Evolutionary conservation across 495 filamentous ascomycete genomes (phyloP).

Genomic region (Rhypophila decipiens): DNA sequence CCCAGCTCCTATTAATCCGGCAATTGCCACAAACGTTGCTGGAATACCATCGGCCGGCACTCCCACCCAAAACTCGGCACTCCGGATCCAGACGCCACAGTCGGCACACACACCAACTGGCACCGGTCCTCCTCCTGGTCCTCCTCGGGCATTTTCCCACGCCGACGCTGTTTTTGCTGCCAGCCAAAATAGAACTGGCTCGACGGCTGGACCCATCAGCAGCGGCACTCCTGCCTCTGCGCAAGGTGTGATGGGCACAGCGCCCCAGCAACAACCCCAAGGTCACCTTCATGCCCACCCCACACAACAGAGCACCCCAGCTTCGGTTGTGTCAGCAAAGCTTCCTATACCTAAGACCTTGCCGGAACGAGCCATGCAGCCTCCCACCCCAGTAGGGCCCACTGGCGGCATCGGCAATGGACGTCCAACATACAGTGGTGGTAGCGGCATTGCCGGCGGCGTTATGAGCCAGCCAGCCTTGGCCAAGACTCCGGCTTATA

Average conservation of each 20-base stretch:
- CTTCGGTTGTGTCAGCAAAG: constrained; percentile 40
- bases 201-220: background rate
- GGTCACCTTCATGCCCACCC: constrained; percentile 54
- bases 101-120: constrained; percentile 39
- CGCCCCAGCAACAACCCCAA: constrained; percentile 26
- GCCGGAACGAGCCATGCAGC: constrained; percentile 51
- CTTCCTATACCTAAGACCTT: constrained; percentile 79
- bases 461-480: constrained; percentile 83
- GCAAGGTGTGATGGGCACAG: constrained; percentile 23
- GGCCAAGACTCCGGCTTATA: constrained; percentile 68
- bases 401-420: constrained; percentile 51
- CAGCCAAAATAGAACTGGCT: constrained; percentile 32
- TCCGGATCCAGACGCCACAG: constrained; percentile 40
- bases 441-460: constrained; percentile 63
- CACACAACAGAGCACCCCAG: constrained; percentile 23
- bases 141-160: constrained; percentile 45
- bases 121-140: too few relatives aligned
- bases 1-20: constrained; percentile 40
- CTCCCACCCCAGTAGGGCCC: constrained; percentile 59
- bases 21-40: constrained; percentile 35
- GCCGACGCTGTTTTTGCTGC: constrained; percentile 36
- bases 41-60: constrained; percentile 34
- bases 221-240: constrained; percentile 21
- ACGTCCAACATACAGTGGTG: constrained; percentile 72
- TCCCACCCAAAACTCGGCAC: constrained; percentile 35